A percentile compares a stretch with the other conserved stretches of the same genome.
phyloP scores from a whole-genome alignment of 352 stramenopile genomes.

The Aphanomyces astaci region DNA sequence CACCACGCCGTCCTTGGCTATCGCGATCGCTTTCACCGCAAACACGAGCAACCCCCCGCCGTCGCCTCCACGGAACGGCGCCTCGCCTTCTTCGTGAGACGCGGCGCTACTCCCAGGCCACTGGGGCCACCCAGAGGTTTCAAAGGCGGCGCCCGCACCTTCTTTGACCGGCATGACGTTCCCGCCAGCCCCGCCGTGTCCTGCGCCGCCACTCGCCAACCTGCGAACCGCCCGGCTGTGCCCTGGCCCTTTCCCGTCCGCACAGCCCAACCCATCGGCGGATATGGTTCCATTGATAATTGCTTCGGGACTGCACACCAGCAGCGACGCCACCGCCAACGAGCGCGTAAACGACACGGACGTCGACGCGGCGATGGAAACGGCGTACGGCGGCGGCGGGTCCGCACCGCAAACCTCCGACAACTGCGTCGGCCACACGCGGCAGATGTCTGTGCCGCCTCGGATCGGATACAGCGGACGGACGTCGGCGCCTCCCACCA shows the following conservation, averaged over 20 bases:
- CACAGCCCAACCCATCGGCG: slow-evolving; percentile 36
- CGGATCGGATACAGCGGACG: neutral
- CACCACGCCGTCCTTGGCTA: slow-evolving; percentile 37
- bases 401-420: neutral
- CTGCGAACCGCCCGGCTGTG: slow-evolving; percentile 32
- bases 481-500: neutral
- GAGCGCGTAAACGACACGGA: slow-evolving; percentile 39
- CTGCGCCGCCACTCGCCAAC: slow-evolving; percentile 44
- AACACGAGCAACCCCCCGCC: slow-evolving; percentile 72
- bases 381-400: slow-evolving; percentile 26
- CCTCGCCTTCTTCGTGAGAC: slow-evolving; percentile 29
- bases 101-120: slow-evolving; percentile 59
- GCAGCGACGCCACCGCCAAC: slow-evolving; percentile 40
- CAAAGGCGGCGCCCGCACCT: slow-evolving; percentile 40
- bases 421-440: neutral
- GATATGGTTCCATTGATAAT: no score
- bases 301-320: slow-evolving; percentile 45
- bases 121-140: slow-evolving; percentile 43
- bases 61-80: slow-evolving; percentile 55
- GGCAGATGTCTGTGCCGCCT: neutral
- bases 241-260: slow-evolving; percentile 40
- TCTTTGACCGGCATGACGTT: slow-evolving; percentile 47
- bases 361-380: slow-evolving; percentile 41
- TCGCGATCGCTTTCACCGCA: slow-evolving; percentile 37
- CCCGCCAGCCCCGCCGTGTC: slow-evolving; percentile 54